Conservation (phyloP, 2,329 filamentous ascomycete species). For the Beauveria medogensis region DNA sequence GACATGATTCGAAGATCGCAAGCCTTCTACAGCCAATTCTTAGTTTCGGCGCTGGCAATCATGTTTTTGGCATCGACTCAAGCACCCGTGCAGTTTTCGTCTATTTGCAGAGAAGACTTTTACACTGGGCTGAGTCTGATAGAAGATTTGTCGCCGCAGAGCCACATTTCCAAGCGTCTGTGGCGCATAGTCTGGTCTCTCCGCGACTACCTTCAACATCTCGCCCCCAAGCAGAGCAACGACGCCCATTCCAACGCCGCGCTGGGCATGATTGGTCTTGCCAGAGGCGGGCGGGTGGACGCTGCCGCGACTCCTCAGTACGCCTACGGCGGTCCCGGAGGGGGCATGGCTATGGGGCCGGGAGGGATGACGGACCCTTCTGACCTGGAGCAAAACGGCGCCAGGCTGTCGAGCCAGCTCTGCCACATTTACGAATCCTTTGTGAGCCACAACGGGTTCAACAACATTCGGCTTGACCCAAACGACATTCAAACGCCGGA, state of each 20-base stretch:
- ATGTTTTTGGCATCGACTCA: conserved; percentile 71
- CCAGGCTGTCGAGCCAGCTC: background rate
- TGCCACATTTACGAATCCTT: background rate
- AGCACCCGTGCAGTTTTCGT: conserved; percentile 62
- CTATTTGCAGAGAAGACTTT: conserved; percentile 64
- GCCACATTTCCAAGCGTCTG: conserved; percentile 62
- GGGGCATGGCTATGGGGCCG: background rate
- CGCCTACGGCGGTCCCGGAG: background rate
- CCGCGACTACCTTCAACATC: conserved; percentile 61
- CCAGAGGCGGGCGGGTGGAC: conserved; percentile 23
- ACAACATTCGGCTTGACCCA: background rate
- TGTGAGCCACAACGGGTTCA: background rate
- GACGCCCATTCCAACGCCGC: conserved; percentile 45
- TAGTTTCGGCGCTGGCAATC: conserved; percentile 66
- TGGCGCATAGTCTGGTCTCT: conserved; percentile 66
- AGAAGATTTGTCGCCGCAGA: conserved; percentile 62
- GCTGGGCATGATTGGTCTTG: conserved; percentile 48
- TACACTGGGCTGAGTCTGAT: conserved; percentile 71
- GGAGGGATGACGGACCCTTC: background rate
- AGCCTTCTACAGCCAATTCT: conserved; percentile 73
- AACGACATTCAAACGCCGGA: background rate
- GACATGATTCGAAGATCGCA: conserved; percentile 65
- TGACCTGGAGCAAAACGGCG: background rate
- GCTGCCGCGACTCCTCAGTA: background rate
- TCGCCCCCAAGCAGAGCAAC: conserved; percentile 47